phyloP scores from a whole-genome alignment of 805 yeast genomes.

The Candida mattraensis region DNA sequence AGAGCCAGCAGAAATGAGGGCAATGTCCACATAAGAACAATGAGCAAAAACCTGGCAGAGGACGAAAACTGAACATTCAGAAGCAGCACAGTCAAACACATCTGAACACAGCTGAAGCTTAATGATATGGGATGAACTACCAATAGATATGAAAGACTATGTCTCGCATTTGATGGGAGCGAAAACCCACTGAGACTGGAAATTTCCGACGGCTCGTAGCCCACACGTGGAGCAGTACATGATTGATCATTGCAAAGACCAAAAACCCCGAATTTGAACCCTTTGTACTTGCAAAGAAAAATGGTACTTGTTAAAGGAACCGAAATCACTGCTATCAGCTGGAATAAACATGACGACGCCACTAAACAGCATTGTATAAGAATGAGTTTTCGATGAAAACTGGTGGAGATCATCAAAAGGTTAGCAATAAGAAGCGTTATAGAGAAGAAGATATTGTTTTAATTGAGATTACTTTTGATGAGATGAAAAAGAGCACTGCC shows the following conservation, averaged over 20 bases:
- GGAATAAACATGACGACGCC: constrained; percentile 53
- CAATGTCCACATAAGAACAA: constrained; percentile 57
- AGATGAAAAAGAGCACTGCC: not conserved
- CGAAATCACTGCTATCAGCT: constrained; percentile 57
- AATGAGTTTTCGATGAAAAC: constrained; percentile 22
- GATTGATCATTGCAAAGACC: constrained; percentile 53
- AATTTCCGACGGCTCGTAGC: constrained; percentile 38
- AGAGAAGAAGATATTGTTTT: constrained; percentile 29
- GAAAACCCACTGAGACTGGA: constrained; percentile 40
- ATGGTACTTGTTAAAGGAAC: constrained; percentile 56
- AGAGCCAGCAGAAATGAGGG: constrained; percentile 69
- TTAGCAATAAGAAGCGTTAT: not conserved
- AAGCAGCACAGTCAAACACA: constrained; percentile 40
- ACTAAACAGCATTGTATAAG: constrained; percentile 31
- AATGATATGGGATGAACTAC: constrained; percentile 69
- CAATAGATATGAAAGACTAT: constrained; percentile 56
- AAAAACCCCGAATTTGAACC: constrained; percentile 64
- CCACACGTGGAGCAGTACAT: constrained; percentile 45
- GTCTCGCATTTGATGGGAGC: constrained; percentile 60
- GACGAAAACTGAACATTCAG: constrained; percentile 35
- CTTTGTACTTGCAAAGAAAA: constrained; percentile 49
- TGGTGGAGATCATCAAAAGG: constrained; percentile 4
- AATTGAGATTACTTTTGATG: constrained; percentile 11
- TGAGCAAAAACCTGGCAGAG: constrained; percentile 45
- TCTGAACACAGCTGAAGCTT: constrained; percentile 49